Conservation (phyloP, 2,329 filamentous ascomycete genomes). For the Magnaporthales sp. region DNA sequence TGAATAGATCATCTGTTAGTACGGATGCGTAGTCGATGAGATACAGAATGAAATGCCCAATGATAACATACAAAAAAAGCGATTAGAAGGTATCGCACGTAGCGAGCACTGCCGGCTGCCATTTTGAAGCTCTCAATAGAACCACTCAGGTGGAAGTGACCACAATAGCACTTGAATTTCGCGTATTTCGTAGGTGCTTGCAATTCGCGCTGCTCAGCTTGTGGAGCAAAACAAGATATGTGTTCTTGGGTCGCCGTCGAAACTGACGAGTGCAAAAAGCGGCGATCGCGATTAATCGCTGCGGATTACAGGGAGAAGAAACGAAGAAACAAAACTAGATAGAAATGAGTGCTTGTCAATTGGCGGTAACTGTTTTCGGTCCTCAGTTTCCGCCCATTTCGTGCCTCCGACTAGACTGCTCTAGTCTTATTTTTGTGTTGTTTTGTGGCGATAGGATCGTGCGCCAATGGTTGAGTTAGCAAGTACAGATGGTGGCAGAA, state of each 20-base stretch:
- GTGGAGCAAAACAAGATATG: neutral
- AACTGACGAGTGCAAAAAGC: neutral
- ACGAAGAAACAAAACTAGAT: neutral
- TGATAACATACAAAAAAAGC: slow-evolving; percentile 60
- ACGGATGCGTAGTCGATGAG: neutral
- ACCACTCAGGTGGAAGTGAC: neutral
- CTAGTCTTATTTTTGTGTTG: neutral
- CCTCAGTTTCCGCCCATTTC: neutral
- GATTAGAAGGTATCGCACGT: slow-evolving; percentile 70
- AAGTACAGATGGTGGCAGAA: neutral
- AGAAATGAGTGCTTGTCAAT: neutral
- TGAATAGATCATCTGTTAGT: slow-evolving; percentile 1
- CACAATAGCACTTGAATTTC: neutral
- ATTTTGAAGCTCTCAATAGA: slow-evolving; percentile 19
- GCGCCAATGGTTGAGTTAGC: neutral
- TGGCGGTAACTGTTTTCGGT: neutral
- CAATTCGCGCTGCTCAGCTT: neutral
- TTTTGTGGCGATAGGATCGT: neutral
- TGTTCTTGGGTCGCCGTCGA: neutral
- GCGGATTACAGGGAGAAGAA: neutral
- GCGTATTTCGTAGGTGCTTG: neutral
- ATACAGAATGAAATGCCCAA: neutral
- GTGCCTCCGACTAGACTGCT: neutral
- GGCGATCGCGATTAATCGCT: neutral
- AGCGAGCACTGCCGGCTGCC: slow-evolving; percentile 65